A percentile compares a stretch with the other conserved stretches of the same genome.
These are phyloP conservation scores for Biancaea sappan DNA, from an alignment of 306 rosid genomes.

Conservation along the genomic window DNA sequence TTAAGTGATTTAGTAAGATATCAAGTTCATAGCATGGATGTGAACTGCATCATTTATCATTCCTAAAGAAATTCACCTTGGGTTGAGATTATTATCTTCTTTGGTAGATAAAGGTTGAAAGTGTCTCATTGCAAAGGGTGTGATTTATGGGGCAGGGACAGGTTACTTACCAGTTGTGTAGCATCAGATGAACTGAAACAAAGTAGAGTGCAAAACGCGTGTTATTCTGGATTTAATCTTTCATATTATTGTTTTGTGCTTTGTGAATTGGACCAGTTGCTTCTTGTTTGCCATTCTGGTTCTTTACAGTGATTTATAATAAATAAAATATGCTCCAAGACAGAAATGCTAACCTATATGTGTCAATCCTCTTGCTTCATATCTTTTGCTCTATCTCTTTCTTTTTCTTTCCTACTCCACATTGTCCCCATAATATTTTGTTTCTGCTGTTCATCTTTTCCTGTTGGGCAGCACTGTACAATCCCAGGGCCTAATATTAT, in stretches of 20 bases:
- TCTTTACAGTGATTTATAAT: not conserved
- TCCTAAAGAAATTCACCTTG: not conserved
- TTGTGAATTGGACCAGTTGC: not conserved
- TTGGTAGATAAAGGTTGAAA: not conserved
- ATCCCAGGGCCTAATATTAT: not conserved
- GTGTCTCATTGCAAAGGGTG: not conserved
- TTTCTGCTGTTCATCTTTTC: not conserved
- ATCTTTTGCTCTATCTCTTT: not conserved
- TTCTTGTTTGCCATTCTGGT: not conserved
- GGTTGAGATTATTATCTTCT: not conserved
- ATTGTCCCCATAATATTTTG: not conserved
- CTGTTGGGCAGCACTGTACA: not conserved
- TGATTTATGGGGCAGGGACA: not conserved
- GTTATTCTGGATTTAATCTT: not conserved
- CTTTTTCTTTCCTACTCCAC: not conserved
- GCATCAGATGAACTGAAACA: constrained; percentile 1
- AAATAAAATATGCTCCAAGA: not conserved
- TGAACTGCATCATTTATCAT: not conserved
- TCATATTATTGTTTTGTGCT: not conserved
- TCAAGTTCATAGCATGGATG: constrained; percentile 3
- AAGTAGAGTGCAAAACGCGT: not conserved
- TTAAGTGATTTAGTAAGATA: not conserved
- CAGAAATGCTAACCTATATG: not conserved
- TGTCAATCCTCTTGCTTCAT: not conserved
- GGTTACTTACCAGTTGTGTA: not conserved